phyloP scores from a whole-genome alignment of 371 early-diverging fungal genomes.

The Zancudomyces culisetae region DNA sequence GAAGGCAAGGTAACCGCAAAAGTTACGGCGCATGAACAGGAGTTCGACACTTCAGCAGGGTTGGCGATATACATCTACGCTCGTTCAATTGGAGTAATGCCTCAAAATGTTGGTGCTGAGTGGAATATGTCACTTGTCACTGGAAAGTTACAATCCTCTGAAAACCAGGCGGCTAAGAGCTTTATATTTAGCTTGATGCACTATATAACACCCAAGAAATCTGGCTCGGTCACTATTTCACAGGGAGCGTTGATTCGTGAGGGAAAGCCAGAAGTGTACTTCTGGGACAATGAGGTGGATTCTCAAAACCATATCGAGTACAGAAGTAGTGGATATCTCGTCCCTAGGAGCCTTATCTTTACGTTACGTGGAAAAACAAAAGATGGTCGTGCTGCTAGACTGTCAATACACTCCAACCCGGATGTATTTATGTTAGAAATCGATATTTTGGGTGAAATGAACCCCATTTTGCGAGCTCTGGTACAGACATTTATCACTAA shows the following conservation, averaged over 20 bases:
- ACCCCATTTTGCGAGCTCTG: slow-evolving; percentile 66
- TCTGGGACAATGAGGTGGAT: slow-evolving; percentile 40
- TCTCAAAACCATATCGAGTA: slow-evolving; percentile 25
- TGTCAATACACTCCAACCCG: slow-evolving; percentile 36
- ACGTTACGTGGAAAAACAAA: slow-evolving; percentile 55
- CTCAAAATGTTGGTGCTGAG: slow-evolving; percentile 62
- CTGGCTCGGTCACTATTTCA: slow-evolving; percentile 43
- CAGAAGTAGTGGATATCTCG: slow-evolving; percentile 52
- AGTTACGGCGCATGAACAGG: slow-evolving; percentile 36
- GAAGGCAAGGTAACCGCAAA: slow-evolving; percentile 48
- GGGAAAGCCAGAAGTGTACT: slow-evolving; percentile 43
- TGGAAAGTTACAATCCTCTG: slow-evolving; percentile 5
- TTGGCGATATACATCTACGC: slow-evolving; percentile 70
- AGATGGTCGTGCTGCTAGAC: slow-evolving; percentile 39
- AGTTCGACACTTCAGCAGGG: slow-evolving; percentile 34
- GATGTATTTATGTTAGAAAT: slow-evolving; percentile 49
- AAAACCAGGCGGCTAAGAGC: background rate
- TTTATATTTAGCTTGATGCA: slow-evolving; percentile 44
- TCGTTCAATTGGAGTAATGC: slow-evolving; percentile 54
- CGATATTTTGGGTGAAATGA: slow-evolving; percentile 72
- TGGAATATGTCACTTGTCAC: slow-evolving; percentile 69
- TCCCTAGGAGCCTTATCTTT: slow-evolving; percentile 50
- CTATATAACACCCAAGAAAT: slow-evolving; percentile 59
- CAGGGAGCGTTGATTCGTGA: slow-evolving; percentile 54
- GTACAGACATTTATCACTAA: slow-evolving; percentile 82